Evolutionary conservation across 2,329 filamentous ascomycete species (phyloP).

Genomic region (Geosmithia morbida): DNA sequence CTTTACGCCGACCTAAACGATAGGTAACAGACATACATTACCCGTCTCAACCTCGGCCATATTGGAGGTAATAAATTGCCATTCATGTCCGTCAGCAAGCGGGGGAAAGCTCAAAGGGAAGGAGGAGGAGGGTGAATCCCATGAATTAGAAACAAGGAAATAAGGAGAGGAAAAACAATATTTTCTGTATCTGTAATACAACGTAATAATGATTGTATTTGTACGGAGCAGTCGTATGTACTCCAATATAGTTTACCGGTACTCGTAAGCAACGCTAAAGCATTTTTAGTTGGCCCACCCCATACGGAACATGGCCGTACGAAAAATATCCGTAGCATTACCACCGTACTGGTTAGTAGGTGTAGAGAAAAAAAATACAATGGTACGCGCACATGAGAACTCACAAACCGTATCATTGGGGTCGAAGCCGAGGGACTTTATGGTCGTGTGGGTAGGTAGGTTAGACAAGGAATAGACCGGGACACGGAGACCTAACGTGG

Average conservation of each 20-base stretch:
- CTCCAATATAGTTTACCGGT: too few relatives aligned
- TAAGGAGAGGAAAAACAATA: neutral
- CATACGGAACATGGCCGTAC: too few relatives aligned
- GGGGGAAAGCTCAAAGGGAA: neutral
- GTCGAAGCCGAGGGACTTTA: neutral
- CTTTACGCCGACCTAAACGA: neutral
- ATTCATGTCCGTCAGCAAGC: neutral
- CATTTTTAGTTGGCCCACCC: too few relatives aligned
- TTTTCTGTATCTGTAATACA: too few relatives aligned
- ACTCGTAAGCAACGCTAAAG: too few relatives aligned
- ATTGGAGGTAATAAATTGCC: neutral
- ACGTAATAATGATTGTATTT: too few relatives aligned
- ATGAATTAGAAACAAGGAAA: neutral
- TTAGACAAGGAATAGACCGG: neutral
- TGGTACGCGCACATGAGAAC: neutral
- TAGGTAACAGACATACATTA: neutral
- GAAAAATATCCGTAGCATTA: neutral
- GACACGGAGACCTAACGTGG: neutral
- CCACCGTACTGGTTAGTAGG: neutral
- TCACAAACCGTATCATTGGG: neutral
- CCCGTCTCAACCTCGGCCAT: neutral
- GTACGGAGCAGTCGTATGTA: too few relatives aligned
- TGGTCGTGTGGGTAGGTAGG: neutral
- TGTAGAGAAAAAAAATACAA: neutral
- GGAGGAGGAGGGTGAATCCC: neutral